Conservation (phyloP, 2,329 filamentous ascomycete species). For the Aspergillus melleus region DNA sequence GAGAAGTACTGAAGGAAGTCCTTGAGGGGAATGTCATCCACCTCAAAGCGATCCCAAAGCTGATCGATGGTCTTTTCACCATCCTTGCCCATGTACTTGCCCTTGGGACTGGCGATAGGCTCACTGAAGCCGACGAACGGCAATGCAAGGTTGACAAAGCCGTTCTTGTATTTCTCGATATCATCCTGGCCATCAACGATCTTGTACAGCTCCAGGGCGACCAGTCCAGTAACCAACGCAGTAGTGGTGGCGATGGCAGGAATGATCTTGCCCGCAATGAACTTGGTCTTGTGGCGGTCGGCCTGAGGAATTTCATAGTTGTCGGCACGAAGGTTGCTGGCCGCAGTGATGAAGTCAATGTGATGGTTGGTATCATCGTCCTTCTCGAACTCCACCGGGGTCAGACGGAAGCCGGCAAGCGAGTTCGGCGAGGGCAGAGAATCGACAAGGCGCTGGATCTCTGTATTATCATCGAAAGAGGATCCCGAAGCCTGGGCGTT, state of each 20-base stretch:
- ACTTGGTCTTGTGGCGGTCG: constrained; percentile 97
- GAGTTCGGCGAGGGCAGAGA: constrained; percentile 76
- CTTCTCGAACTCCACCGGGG: constrained; percentile 96
- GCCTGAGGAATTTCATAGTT: constrained; percentile 97
- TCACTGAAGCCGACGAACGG: constrained; percentile 99
- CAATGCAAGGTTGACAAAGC: constrained; percentile 92
- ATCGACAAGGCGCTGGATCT: constrained; percentile 70
- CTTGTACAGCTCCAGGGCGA: constrained; percentile 93
- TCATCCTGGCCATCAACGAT: constrained; percentile 94
- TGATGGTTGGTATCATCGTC: constrained; percentile 97
- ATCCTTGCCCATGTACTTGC: constrained; percentile 76
- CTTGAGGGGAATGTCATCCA: constrained; percentile 78
- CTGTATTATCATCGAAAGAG: constrained; percentile 69
- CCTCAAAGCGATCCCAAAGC: constrained; percentile 96
- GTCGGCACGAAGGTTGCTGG: constrained; percentile 92
- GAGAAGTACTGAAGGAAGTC: constrained; percentile 83
- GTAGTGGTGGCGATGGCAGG: constrained; percentile 98
- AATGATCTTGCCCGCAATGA: constrained; percentile 99
- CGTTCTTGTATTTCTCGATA: constrained; percentile 98
- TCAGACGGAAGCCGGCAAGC: constrained; percentile 83
- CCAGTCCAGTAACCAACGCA: constrained; percentile 88
- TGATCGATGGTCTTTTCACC: constrained; percentile 84
- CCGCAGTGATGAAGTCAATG: constrained; percentile 98
- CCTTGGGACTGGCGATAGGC: constrained; percentile 90
- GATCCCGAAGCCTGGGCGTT: constrained; percentile 62